These are phyloP conservation scores for Chlamydomonas incerta DNA, from an alignment of 139 green algal species.

Conservation along the genomic window DNA sequence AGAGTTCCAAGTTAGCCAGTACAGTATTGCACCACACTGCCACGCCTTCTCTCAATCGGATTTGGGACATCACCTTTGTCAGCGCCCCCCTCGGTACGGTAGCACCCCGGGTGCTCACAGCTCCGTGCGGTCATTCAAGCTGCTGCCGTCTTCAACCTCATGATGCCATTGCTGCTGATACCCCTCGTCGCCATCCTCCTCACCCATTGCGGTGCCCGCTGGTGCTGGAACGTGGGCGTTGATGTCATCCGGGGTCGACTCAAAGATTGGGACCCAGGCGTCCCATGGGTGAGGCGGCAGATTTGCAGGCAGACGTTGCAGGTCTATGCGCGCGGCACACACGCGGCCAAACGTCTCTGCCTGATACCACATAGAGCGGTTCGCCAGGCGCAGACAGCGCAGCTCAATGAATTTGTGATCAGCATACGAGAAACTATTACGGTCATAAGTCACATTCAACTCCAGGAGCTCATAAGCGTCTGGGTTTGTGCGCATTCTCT, in stretches of 20 bases:
- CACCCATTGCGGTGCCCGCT: too few relatives aligned
- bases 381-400: slow-evolving; percentile 30
- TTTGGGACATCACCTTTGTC: too few relatives aligned
- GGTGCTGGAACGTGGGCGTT: too few relatives aligned
- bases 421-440: slow-evolving; percentile 1
- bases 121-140: too few relatives aligned
- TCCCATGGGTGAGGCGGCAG: slow-evolving; percentile 47
- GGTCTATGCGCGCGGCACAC: slow-evolving; percentile 25
- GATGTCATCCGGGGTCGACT: background rate
- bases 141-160: too few relatives aligned
- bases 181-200: too few relatives aligned
- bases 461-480: slow-evolving; percentile 35
- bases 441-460: slow-evolving; percentile 46
- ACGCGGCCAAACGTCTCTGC: slow-evolving; percentile 39
- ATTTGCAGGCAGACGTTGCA: background rate
- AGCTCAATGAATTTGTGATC: background rate
- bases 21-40: too few relatives aligned
- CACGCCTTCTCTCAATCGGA: too few relatives aligned
- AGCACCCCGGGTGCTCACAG: too few relatives aligned
- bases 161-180: too few relatives aligned
- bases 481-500: slow-evolving; percentile 2
- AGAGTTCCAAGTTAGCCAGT: too few relatives aligned
- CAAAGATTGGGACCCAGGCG: background rate
- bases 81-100: too few relatives aligned
- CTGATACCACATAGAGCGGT: slow-evolving; percentile 17